Evolutionary conservation across 768 basidiomycete species (phyloP).

Genomic region (Imleria badia): DNA sequence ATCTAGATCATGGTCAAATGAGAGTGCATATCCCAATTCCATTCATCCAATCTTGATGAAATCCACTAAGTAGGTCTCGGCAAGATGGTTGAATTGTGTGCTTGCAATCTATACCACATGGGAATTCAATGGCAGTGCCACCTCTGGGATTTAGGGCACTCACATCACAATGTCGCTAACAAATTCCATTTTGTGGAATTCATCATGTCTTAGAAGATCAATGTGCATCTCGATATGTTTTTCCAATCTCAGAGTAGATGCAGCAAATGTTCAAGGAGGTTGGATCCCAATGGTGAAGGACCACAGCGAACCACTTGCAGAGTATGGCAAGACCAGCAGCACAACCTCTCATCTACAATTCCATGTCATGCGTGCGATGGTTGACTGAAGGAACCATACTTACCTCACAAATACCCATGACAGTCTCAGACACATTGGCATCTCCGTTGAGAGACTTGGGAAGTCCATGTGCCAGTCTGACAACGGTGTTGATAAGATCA

Average conservation of each 20-base stretch:
- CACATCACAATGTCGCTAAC: slow-evolving; percentile 87
- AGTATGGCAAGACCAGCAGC: slow-evolving; percentile 77
- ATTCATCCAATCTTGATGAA: too few species aligned
- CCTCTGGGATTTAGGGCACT: slow-evolving; percentile 27
- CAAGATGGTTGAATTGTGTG: slow-evolving; percentile 92
- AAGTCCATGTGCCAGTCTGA: slow-evolving; percentile 78
- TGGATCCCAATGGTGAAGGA: slow-evolving; percentile 77
- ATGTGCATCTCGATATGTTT: slow-evolving; percentile 91
- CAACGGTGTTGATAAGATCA: slow-evolving; percentile 79
- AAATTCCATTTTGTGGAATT: slow-evolving; percentile 93
- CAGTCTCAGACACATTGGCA: slow-evolving; percentile 77
- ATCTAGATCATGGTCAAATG: slow-evolving; percentile 90
- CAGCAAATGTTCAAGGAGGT: slow-evolving; percentile 86
- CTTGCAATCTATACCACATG: slow-evolving; percentile 63
- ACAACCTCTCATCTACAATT: slow-evolving; percentile 72
- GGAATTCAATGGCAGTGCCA: not conserved
- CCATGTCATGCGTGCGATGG: not conserved
- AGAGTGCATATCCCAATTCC: slow-evolving; percentile 80
- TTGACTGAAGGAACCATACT: slow-evolving; percentile 14
- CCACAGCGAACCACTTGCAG: slow-evolving; percentile 86
- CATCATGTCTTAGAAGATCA: slow-evolving; percentile 78
- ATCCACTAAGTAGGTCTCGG: slow-evolving; percentile 85
- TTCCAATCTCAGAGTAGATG: slow-evolving; percentile 87
- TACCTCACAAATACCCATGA: slow-evolving; percentile 96
- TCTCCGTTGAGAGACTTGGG: slow-evolving; percentile 82